These are phyloP conservation scores for Cladosporium sp. DNA, from an alignment of 2,329 filamentous ascomycete species.

Conservation along the genomic window DNA sequence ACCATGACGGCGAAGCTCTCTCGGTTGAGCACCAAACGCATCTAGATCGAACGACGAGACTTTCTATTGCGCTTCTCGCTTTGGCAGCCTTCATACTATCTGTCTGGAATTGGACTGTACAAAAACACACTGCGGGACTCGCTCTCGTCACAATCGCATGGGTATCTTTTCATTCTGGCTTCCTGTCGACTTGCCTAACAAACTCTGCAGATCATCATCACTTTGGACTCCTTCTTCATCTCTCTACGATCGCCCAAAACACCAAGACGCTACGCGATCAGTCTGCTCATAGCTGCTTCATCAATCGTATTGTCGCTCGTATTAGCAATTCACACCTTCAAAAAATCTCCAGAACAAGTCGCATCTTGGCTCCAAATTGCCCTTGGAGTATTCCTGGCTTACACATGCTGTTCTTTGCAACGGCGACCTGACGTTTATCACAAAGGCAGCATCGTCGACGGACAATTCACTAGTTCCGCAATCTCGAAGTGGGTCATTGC, in stretches of 20 bases:
- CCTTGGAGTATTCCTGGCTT: neutral
- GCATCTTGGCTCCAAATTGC: neutral
- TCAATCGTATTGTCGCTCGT: neutral
- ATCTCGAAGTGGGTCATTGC: neutral
- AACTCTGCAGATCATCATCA: neutral
- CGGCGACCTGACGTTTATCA: neutral
- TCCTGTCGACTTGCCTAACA: neutral
- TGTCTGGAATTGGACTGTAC: neutral
- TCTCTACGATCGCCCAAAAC: neutral
- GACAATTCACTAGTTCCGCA: neutral
- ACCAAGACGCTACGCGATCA: neutral
- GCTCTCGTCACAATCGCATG: neutral
- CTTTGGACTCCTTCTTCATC: neutral
- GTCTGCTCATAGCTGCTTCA: neutral
- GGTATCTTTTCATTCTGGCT: neutral
- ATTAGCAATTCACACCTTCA: neutral
- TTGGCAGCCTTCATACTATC: neutral
- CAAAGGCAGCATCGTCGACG: neutral
- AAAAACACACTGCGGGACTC: neutral
- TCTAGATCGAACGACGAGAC: neutral
- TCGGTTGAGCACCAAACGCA: neutral
- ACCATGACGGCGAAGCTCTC: neutral
- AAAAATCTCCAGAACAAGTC: neutral
- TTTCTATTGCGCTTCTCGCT: neutral
- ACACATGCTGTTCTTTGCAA: neutral